Conservation (phyloP, 768 basidiomycete genomes). For the Boletus bicolor region DNA sequence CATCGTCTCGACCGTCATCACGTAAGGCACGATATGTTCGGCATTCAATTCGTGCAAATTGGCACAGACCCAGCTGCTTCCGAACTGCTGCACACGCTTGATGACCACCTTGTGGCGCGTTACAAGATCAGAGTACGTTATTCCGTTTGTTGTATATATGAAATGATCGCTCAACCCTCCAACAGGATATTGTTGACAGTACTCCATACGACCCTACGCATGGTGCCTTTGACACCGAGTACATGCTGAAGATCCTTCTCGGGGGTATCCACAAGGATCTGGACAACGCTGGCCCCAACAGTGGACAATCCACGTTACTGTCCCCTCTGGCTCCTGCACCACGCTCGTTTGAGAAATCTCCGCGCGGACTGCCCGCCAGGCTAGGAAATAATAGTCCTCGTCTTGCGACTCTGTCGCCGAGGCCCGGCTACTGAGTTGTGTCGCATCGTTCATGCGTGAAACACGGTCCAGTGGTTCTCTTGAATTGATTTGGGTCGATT, state of each 20-base stretch:
- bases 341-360: conserved; percentile 11
- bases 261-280: conserved; percentile 23
- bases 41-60: conserved; percentile 48
- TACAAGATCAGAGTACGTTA: conserved; percentile 32
- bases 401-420: conserved; percentile 6
- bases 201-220: conserved; percentile 35
- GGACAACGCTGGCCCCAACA: conserved; percentile 12
- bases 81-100: conserved; percentile 38
- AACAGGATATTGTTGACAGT: conserved; percentile 47
- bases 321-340: neutral
- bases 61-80: conserved; percentile 38
- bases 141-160: neutral
- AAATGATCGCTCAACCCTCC: neutral
- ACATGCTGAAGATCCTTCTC: conserved; percentile 35
- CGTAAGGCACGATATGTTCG: conserved; percentile 38
- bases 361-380: conserved; percentile 6
- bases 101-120: conserved; percentile 34
- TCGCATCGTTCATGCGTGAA: neutral
- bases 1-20: conserved; percentile 37
- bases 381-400: conserved; percentile 14
- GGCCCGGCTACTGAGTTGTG: conserved; percentile 11
- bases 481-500: neutral
- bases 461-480: neutral
- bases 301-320: conserved; percentile 7
- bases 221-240: conserved; percentile 33